Evolutionary conservation across 2,329 filamentous ascomycete genomes (phyloP).

Genomic region (Microsporum audouinii): DNA sequence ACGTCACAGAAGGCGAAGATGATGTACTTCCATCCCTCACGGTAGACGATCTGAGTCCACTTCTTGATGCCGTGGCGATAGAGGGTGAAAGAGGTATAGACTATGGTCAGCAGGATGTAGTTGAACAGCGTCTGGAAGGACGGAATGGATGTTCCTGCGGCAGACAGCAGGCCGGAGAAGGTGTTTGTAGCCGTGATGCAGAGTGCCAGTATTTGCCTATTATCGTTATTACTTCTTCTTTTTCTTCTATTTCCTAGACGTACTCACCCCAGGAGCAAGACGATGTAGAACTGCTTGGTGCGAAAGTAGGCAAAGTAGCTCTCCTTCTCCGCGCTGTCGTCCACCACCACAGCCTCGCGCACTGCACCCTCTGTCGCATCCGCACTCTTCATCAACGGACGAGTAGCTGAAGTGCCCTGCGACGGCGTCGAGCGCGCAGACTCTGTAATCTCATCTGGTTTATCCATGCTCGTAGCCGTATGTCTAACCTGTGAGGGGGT

Average conservation of each 20-base stretch:
- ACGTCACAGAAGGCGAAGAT: slow-evolving; percentile 90
- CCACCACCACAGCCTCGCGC: slow-evolving; percentile 24
- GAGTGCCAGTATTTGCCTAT: slow-evolving; percentile 66
- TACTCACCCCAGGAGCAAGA: slow-evolving; percentile 59
- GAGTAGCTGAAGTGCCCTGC: neutral
- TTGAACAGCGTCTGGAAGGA: slow-evolving; percentile 95
- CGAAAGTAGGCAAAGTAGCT: slow-evolving; percentile 58
- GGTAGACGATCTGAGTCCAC: slow-evolving; percentile 52
- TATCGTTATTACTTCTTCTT: slow-evolving; percentile 2
- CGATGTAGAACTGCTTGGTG: slow-evolving; percentile 78
- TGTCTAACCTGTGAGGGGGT: neutral
- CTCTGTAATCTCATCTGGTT: neutral
- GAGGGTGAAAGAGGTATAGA: slow-evolving; percentile 72
- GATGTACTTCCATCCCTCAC: slow-evolving; percentile 85
- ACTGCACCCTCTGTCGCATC: slow-evolving; percentile 7
- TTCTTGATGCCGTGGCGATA: slow-evolving; percentile 65
- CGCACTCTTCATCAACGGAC: neutral
- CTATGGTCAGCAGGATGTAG: slow-evolving; percentile 69
- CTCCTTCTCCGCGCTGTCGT: slow-evolving; percentile 34
- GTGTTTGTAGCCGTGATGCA: slow-evolving; percentile 92
- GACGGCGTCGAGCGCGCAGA: neutral
- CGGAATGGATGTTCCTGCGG: slow-evolving; percentile 64
- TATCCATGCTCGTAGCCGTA: neutral
- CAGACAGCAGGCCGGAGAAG: slow-evolving; percentile 63
- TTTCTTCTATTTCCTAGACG: neutral